Evolutionary conservation across 495 filamentous ascomycete genomes (phyloP), one percentile per base, ranked within the genome.

Genomic region (Pyrenula aspistea): DNA sequence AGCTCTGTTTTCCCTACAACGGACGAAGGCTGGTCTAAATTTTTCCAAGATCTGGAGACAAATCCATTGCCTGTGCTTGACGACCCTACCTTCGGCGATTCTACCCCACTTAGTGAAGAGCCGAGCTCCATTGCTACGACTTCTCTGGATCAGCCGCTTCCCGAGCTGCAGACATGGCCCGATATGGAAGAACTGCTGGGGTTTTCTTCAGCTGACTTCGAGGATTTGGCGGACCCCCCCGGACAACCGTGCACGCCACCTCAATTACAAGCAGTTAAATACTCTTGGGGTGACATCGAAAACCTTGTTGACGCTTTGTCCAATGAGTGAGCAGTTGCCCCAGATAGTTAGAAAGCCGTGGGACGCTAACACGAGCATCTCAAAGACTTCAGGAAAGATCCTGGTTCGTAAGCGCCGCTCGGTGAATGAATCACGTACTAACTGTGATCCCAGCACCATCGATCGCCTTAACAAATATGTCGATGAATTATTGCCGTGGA

Each of bases 181-280:
- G 24, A 57, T 15, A 48, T 51, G 51, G 51, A 2, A 57, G 12
- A 22, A 8, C 11, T 23, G 25, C 25, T 57, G 20, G 3, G 22
- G 51, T 31, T 24, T 57, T 57, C 20, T 24, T 51, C 22, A 31
- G 25, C 23, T 57, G 15, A 4, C 25, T 10, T 1, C 8, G 8
- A 22, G n/a, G 25, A 53, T 24, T n/a, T 20, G 8, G 11, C 8
- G 2, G 20, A 23, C 3, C 51, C 51, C 3, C 23, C 23, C 3
- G 4, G 10, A 2, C 12, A 20, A n/a, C 19, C 51, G 15, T 20
- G 22, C 12, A 10, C 8, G 2, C 51, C 10, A 52, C 21, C 51
- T 22, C 23, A 12, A 56, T 49, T 22, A 22, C 24, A 56, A 56
- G 51, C n/a, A 25, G 51, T 24, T 53, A 52, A 51, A 22, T 42